phyloP scores from a whole-genome alignment of 768 basidiomycete genomes.

The Tylopilus plumbeoviolaceoides region DNA sequence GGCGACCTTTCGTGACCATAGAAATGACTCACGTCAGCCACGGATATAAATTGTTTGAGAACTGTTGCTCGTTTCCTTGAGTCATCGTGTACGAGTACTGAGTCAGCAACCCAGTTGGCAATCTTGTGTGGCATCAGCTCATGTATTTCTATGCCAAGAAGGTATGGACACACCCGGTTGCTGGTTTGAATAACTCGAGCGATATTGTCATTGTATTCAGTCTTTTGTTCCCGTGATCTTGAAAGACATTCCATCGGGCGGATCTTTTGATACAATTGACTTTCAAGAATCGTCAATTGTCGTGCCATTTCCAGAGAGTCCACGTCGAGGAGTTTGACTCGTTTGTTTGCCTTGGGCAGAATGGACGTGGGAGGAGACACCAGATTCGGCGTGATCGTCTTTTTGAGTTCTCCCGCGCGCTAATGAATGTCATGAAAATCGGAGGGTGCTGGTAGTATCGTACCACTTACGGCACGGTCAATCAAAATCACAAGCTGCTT shows the following conservation, averaged over 20 bases:
- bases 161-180: slow-evolving; percentile 57
- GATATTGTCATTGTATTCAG: slow-evolving; percentile 78
- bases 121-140: slow-evolving; percentile 47
- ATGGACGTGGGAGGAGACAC: slow-evolving; percentile 73
- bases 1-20: background rate
- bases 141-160: background rate
- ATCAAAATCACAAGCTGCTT: slow-evolving; percentile 72
- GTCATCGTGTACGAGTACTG: slow-evolving; percentile 77
- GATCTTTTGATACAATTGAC: slow-evolving; percentile 80
- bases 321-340: slow-evolving; percentile 79
- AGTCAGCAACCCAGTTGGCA: slow-evolving; percentile 89
- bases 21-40: slow-evolving; percentile 74
- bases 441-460: background rate
- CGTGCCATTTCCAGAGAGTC: slow-evolving; percentile 88
- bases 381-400: slow-evolving; percentile 51
- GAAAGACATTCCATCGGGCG: slow-evolving; percentile 87
- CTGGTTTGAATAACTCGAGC: slow-evolving; percentile 82
- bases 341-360: slow-evolving; percentile 64
- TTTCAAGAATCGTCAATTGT: slow-evolving; percentile 91
- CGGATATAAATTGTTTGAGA: slow-evolving; percentile 86
- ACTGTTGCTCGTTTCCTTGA: slow-evolving; percentile 74
- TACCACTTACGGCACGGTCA: slow-evolving; percentile 67
- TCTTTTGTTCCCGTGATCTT: slow-evolving; percentile 72
- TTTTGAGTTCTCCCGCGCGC: slow-evolving; percentile 54
- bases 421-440: slow-evolving; percentile 24